Conservation (phyloP, 2,329 filamentous ascomycete genomes). For the Pestalotiopsis sp. region DNA sequence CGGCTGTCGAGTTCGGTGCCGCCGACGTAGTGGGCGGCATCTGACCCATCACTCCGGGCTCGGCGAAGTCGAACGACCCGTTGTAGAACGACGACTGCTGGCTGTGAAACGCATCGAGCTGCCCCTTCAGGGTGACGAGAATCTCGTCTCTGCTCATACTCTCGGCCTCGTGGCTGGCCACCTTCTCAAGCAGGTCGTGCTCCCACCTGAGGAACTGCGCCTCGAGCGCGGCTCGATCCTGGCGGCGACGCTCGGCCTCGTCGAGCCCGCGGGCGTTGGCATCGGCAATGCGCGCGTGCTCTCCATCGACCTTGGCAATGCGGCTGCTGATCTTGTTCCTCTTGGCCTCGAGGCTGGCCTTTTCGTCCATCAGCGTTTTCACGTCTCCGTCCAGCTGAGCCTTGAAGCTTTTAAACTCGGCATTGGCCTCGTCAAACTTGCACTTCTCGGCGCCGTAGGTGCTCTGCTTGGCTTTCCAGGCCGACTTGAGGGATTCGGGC, state of each 20-base stretch:
- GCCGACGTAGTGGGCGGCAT: conserved; percentile 2
- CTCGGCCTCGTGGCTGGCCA: conserved; percentile 35
- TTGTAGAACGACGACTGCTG: conserved; percentile 34
- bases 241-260: conserved; percentile 61
- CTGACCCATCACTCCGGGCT: conserved; percentile 23
- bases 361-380: conserved; percentile 65
- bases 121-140: conserved; percentile 38
- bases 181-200: conserved; percentile 41
- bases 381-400: conserved; percentile 63
- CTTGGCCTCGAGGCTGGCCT: conserved; percentile 64
- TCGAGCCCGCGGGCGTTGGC: conserved; percentile 67
- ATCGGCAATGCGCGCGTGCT: conserved; percentile 70
- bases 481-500: conserved; percentile 61
- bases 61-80: conserved; percentile 30
- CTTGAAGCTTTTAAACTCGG: conserved; percentile 60
- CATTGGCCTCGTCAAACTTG: conserved; percentile 60
- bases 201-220: conserved; percentile 48
- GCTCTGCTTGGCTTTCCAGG: conserved; percentile 57
- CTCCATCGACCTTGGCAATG: conserved; percentile 72
- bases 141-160: conserved; percentile 43
- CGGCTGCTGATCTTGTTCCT: conserved; percentile 72
- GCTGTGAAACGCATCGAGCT: conserved; percentile 41
- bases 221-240: conserved; percentile 50
- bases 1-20: conserved; percentile 15
- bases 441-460: conserved; percentile 57